Evolutionary conservation across 257 asterid genomes (phyloP).

Genomic region (Solanum sejunctum): DNA sequence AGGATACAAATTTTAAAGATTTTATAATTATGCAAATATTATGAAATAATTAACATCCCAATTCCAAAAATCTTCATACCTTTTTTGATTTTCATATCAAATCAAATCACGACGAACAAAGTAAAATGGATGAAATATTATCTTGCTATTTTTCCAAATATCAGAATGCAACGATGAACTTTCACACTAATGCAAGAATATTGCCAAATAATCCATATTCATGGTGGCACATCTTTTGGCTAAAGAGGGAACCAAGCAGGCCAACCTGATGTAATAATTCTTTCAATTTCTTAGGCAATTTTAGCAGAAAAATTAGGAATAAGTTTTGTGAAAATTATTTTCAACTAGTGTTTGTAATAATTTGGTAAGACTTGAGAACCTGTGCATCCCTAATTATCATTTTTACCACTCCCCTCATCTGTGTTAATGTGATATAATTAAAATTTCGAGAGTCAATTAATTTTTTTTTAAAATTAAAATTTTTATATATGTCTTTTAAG

Average conservation of each 20-base stretch:
- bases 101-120: not conserved
- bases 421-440: no score
- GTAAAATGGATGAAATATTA: not conserved
- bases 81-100: not conserved
- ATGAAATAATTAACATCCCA: not conserved
- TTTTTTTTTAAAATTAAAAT: no score
- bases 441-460: not conserved
- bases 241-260: not conserved
- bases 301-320: not conserved
- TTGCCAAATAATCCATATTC: not conserved
- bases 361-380: not conserved
- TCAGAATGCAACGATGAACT: not conserved
- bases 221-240: not conserved
- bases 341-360: not conserved
- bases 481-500: no score
- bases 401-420: not conserved
- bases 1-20: no score
- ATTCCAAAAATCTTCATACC: no score
- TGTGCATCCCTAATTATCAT: not conserved
- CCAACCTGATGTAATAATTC: not conserved
- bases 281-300: not conserved
- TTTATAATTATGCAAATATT: not conserved
- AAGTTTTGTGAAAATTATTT: not conserved
- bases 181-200: not conserved
- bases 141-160: not conserved